Evolutionary conservation across 1,284 basidiomycete genomes (phyloP).

Genomic region (Pseudozyma pruni): DNA sequence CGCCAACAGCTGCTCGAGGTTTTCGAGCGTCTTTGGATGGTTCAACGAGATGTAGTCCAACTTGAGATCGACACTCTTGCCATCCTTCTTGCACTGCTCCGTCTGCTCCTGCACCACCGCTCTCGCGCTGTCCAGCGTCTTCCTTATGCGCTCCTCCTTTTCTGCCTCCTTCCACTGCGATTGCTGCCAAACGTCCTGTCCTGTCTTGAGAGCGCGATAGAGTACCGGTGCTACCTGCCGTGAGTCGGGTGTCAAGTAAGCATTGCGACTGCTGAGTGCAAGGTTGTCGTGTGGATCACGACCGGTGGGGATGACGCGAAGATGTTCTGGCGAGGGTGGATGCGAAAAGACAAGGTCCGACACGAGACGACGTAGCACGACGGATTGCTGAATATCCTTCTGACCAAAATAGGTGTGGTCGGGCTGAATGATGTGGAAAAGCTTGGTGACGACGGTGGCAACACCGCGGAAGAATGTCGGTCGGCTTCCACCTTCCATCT

Average conservation of each 20-base stretch:
- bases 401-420: slow-evolving; percentile 95
- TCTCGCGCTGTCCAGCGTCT: slow-evolving; percentile 48
- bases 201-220: slow-evolving; percentile 76
- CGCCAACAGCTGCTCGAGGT: slow-evolving; percentile 69
- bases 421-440: slow-evolving; percentile 94
- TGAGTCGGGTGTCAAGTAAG: slow-evolving; percentile 79
- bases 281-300: slow-evolving; percentile 75
- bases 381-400: slow-evolving; percentile 96
- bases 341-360: slow-evolving; percentile 83
- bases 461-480: slow-evolving; percentile 96
- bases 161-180: slow-evolving; percentile 13
- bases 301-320: slow-evolving; percentile 79
- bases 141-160: slow-evolving; percentile 34
- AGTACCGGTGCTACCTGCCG: slow-evolving; percentile 78
- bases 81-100: slow-evolving; percentile 6
- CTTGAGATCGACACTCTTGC: slow-evolving; percentile 70
- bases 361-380: slow-evolving; percentile 85
- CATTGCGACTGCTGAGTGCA: slow-evolving; percentile 90
- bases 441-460: slow-evolving; percentile 91
- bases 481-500: slow-evolving; percentile 85
- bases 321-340: slow-evolving; percentile 77
- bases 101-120: slow-evolving; percentile 28
- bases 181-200: slow-evolving; percentile 67
- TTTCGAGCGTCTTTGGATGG: slow-evolving; percentile 77
- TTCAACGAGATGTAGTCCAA: slow-evolving; percentile 92